A percentile compares a stretch with the other conserved stretches of the same genome.
Evolutionary conservation across 2,329 filamentous ascomycete species (phyloP).

Genomic region (Cladosporium colombiae): DNA sequence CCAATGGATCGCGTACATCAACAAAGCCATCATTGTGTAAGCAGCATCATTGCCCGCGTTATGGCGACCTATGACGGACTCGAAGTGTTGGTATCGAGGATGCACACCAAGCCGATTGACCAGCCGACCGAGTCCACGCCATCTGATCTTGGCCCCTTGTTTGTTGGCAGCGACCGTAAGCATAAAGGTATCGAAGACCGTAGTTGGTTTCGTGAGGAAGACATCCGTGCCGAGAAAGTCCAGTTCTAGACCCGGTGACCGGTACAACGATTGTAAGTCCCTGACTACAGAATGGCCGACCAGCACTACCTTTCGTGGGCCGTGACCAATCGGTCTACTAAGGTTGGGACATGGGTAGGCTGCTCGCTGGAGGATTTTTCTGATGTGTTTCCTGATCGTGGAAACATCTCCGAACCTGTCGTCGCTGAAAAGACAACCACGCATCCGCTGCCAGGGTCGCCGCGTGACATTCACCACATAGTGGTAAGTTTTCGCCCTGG

Average conservation of each 20-base stretch:
- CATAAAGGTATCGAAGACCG: conserved; percentile 53
- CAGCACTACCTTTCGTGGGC: conserved; percentile 58
- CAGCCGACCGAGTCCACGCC: conserved; percentile 62
- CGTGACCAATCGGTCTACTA: conserved; percentile 25
- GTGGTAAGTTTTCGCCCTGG: conserved; percentile 66
- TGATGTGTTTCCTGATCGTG: background rate
- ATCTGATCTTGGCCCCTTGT: conserved; percentile 18
- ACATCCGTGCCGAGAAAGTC: conserved; percentile 26
- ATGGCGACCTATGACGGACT: conserved; percentile 49
- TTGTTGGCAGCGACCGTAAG: conserved; percentile 21
- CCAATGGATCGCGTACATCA: conserved; percentile 28
- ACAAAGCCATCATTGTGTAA: conserved; percentile 33
- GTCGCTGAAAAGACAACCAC: conserved; percentile 57
- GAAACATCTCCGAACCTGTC: conserved; percentile 41
- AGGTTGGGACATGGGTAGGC: background rate
- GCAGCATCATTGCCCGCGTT: conserved; percentile 38
- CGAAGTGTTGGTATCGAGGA: conserved; percentile 40
- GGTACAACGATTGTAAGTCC: conserved; percentile 66
- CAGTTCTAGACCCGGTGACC: conserved; percentile 45
- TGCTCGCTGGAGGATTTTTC: conserved; percentile 2
- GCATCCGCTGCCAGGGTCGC: conserved; percentile 43
- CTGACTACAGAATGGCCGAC: conserved; percentile 59
- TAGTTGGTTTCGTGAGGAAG: conserved; percentile 28
- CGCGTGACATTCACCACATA: conserved; percentile 42
- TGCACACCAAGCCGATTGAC: conserved; percentile 64